Evolutionary conservation across 495 filamentous ascomycete genomes (phyloP).

Genomic region (Lophium mytilinum): DNA sequence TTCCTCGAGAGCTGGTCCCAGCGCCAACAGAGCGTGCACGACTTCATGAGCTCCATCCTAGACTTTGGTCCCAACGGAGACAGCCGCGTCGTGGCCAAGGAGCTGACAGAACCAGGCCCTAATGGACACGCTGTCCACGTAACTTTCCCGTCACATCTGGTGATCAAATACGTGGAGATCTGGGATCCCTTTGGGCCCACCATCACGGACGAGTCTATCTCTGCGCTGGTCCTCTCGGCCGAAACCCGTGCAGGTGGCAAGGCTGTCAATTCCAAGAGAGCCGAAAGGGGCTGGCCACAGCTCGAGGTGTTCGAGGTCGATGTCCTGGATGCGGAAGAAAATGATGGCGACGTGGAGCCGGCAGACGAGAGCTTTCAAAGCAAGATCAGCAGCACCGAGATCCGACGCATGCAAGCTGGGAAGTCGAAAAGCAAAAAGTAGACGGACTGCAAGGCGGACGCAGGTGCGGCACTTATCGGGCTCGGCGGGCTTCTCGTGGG

Average conservation of each 20-base stretch:
- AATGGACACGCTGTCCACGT: slow-evolving; percentile 46
- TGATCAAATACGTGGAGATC: slow-evolving; percentile 71
- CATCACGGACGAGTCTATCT: slow-evolving; percentile 69
- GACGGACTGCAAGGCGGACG: neutral
- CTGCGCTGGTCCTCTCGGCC: slow-evolving; percentile 76
- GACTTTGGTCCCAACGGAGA: slow-evolving; percentile 40
- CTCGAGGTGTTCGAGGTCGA: slow-evolving; percentile 88
- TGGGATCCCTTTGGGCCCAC: slow-evolving; percentile 88
- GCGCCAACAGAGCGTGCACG: slow-evolving; percentile 56
- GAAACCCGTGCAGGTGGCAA: slow-evolving; percentile 80
- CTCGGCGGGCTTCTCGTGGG: too few relatives aligned
- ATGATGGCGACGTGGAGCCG: slow-evolving; percentile 31
- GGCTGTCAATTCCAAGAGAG: slow-evolving; percentile 72
- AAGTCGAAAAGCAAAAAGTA: slow-evolving; percentile 5
- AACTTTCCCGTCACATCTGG: slow-evolving; percentile 40
- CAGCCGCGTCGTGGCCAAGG: slow-evolving; percentile 27
- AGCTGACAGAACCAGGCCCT: slow-evolving; percentile 36
- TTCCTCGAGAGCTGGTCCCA: slow-evolving; percentile 69
- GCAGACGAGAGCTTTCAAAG: slow-evolving; percentile 54
- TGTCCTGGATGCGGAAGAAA: slow-evolving; percentile 66
- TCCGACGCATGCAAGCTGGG: slow-evolving; percentile 43
- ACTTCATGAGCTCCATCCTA: slow-evolving; percentile 66
- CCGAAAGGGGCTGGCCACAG: slow-evolving; percentile 64
- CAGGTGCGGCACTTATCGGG: too few relatives aligned
- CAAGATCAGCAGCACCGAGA: slow-evolving; percentile 79